A percentile compares a stretch with the other conserved stretches of the same genome.
These are phyloP conservation scores for Schizophyllum amplum DNA, from an alignment of 1,284 basidiomycete species.

Conservation along the genomic window DNA sequence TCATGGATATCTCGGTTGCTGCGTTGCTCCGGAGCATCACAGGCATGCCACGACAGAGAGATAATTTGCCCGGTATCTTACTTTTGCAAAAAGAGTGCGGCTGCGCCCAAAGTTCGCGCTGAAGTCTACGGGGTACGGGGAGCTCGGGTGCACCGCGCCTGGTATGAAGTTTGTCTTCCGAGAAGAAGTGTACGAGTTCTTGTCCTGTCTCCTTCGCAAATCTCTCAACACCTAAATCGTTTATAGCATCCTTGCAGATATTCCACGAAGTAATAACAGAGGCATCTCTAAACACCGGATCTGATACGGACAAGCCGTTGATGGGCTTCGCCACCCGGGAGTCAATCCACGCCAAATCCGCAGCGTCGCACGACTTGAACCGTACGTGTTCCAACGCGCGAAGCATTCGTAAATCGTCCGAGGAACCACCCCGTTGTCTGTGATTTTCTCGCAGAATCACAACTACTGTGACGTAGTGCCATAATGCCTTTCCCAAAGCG, in stretches of 20 bases:
- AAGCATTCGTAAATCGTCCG: background rate
- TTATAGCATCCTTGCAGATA: conserved; percentile 12
- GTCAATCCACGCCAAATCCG: conserved; percentile 11
- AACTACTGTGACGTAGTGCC: conserved; percentile 21
- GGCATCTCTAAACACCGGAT: conserved; percentile 10
- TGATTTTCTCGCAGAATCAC: conserved; percentile 19
- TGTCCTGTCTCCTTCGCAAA: conserved; percentile 11
- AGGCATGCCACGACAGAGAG: background rate
- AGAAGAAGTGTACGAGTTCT: conserved; percentile 3
- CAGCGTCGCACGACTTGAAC: conserved; percentile 10
- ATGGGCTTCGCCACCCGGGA: conserved; percentile 1
- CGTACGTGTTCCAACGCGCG: conserved; percentile 13
- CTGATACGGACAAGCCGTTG: conserved; percentile 1
- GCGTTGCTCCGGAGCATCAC: background rate
- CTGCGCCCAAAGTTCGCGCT: background rate
- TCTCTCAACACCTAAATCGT: conserved; percentile 5
- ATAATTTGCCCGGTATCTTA: background rate
- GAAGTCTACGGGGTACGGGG: background rate
- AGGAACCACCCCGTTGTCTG: conserved; percentile 17
- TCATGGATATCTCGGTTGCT: background rate
- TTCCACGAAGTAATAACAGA: conserved; percentile 11
- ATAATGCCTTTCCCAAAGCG: conserved; percentile 20
- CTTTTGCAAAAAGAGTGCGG: background rate
- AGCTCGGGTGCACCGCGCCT: no score
- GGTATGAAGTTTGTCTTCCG: conserved; percentile 1